Evolutionary conservation across 148 eudicot species (phyloP).

Genomic region (Fagopyrum esculentum): DNA sequence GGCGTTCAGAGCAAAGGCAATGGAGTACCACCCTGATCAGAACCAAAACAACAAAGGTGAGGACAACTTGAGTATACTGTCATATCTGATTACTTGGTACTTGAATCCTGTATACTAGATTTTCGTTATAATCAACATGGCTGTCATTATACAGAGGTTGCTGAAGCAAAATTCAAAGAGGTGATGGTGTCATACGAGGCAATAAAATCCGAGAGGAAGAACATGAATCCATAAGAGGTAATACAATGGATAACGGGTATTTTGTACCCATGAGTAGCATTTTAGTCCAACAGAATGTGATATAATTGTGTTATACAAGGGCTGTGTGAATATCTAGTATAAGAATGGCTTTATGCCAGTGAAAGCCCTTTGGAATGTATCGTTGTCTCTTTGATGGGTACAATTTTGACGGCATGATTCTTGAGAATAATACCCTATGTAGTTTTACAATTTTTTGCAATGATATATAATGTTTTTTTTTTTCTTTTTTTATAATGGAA

Average conservation of each 20-base stretch:
- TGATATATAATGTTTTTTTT: no score
- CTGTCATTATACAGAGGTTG: conserved; percentile 49
- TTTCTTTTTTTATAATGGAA: no score
- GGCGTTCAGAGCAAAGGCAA: conserved; percentile 91
- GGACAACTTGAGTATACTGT: not conserved
- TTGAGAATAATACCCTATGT: not conserved
- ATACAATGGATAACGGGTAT: not conserved
- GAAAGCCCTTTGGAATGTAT: not conserved
- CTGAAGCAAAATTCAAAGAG: conserved; percentile 94
- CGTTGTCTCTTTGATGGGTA: not conserved
- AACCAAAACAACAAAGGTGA: conserved; percentile 88
- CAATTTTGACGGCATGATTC: conserved; percentile 4
- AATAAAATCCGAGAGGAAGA: conserved; percentile 76
- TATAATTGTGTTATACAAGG: not conserved
- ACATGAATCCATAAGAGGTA: conserved; percentile 21
- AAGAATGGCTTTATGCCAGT: not conserved
- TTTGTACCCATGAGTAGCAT: not conserved
- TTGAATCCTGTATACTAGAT: no score
- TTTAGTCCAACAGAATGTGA: not conserved
- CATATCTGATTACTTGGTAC: not conserved
- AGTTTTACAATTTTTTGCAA: no score
- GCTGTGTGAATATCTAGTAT: conserved; percentile 1
- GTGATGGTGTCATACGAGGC: conserved; percentile 88
- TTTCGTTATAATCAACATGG: not conserved
- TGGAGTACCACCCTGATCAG: conserved; percentile 96